Conservation (phyloP, 2,329 filamentous ascomycete genomes). For the Paecilomyces niveus region DNA sequence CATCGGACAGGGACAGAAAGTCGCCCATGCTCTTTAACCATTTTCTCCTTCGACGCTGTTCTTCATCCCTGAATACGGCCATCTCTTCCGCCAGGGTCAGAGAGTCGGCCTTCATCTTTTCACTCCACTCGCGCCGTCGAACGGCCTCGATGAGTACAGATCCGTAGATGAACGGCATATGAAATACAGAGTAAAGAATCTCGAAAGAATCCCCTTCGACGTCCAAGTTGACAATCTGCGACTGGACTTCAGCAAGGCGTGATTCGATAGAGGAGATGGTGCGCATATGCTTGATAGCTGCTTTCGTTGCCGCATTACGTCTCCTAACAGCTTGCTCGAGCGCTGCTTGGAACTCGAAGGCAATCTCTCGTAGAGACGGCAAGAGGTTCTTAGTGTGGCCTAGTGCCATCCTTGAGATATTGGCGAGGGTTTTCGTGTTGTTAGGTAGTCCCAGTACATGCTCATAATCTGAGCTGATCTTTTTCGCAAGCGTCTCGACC, state of each 20-base stretch:
- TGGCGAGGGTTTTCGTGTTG: slow-evolving; percentile 56
- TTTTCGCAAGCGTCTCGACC: slow-evolving; percentile 76
- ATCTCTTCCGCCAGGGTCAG: slow-evolving; percentile 86
- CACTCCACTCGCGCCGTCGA: slow-evolving; percentile 79
- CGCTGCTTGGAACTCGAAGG: slow-evolving; percentile 46
- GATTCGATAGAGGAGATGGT: slow-evolving; percentile 74
- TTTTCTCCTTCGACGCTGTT: slow-evolving; percentile 76
- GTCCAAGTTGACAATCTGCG: slow-evolving; percentile 63
- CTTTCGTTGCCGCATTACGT: slow-evolving; percentile 60
- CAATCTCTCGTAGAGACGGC: slow-evolving; percentile 52
- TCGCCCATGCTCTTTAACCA: slow-evolving; percentile 84
- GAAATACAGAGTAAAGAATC: slow-evolving; percentile 68
- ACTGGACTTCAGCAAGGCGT: slow-evolving; percentile 63
- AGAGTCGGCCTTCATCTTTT: slow-evolving; percentile 83
- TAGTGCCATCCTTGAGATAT: slow-evolving; percentile 58
- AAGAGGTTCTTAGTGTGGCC: slow-evolving; percentile 58
- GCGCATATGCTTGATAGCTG: slow-evolving; percentile 69
- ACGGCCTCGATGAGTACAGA: slow-evolving; percentile 82
- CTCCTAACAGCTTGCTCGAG: slow-evolving; percentile 49
- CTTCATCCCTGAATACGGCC: slow-evolving; percentile 85
- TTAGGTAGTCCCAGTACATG: slow-evolving; percentile 63
- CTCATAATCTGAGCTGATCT: slow-evolving; percentile 80
- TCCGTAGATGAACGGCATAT: slow-evolving; percentile 83
- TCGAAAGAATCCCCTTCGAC: slow-evolving; percentile 77
- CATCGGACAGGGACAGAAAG: slow-evolving; percentile 60